Evolutionary conservation across 192 early-diverging fungal species (phyloP).

Genomic region (Backusella tarrabulga): DNA sequence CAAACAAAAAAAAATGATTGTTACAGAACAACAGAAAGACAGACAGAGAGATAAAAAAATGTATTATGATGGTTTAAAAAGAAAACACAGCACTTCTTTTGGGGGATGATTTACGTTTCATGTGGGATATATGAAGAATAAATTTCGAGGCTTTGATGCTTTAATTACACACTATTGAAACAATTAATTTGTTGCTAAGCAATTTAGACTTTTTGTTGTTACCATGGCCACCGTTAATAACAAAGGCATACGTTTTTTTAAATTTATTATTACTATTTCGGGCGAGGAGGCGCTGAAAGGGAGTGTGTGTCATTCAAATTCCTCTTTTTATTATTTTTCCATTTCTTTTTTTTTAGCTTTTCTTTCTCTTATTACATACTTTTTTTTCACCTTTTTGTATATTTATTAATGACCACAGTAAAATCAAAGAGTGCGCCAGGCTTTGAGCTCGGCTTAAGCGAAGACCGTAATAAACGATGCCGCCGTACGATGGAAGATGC

Average conservation of each 20-base stretch:
- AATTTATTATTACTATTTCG: neutral
- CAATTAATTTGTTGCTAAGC: neutral
- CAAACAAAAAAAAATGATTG: no score
- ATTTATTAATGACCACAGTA: neutral
- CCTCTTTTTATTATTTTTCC: neutral
- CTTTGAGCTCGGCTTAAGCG: constrained; percentile 70
- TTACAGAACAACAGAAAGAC: no score
- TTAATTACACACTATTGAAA: neutral
- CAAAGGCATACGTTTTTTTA: neutral
- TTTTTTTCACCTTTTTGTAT: neutral
- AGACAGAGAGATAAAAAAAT: no score
- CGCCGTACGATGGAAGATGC: constrained; percentile 98
- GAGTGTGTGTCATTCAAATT: neutral
- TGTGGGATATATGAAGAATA: neutral
- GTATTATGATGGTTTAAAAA: no score
- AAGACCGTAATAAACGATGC: constrained; percentile 89
- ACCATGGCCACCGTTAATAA: neutral
- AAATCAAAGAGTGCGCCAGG: constrained; percentile 25
- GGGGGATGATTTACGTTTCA: neutral
- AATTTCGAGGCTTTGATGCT: neutral
- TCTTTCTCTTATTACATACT: constrained; percentile 1
- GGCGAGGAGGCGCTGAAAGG: neutral
- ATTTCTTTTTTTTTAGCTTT: constrained; percentile 9
- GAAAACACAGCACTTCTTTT: no score
- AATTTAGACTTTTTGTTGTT: neutral